Base-by-base conservation (phyloP, 2,329 filamentous ascomycete genomes). In the Xylariaceae sp. region DNA sequence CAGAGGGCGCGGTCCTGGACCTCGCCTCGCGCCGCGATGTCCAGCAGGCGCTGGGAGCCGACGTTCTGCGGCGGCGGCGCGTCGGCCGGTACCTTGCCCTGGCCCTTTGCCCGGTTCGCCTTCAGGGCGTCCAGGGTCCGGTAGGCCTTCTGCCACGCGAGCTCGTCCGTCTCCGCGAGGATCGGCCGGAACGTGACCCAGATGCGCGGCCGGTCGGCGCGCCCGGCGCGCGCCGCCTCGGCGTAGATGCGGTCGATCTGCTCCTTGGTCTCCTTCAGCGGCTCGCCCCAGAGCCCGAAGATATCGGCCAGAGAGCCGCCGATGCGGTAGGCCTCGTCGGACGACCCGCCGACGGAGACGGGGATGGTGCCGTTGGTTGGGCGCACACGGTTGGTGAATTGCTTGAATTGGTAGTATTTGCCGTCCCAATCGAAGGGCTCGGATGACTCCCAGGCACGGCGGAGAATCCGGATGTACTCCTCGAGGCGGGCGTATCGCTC, bases 161-260 rank as follows among this genome's bases (percentile, higher is more conserved):
- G 74, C 19, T 86, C 83, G 14, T 86, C 83, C 0, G 83, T 86
- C 71, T 86, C 83, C 0, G 83, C 83, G 0, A 79, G 63, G 56
- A 87, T 86, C 2, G 84, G 84, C 2, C 84, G 77, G 77, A 86
- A 86, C 0, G 84, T 86, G 1, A 87, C 84, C 84, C 84, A 87
- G 64, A 87, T 86, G 3, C 81, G 73, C 6, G 84, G 84, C 0
- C 78, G 72, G 59, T 86, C 83, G 0, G 58, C 66, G 1, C 84
- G 78, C 0, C 83, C 83, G 1, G 83, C 83, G 60, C 80, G 80
- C n/a, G 75, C 80, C 0, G 84, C 80, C 63, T 82, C 83, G 2
- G 77, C 81, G 59, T 85, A 85, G 65, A 87, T 81, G 19, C 78
- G 77, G 59, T 84, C 81, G 61, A 87, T 85, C 67, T 87, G 84